Percentiles rank a stretch among this genome's conserved stretches.
These are phyloP conservation scores for Pistacia vera DNA, from an alignment of 345 rosid species.

Conservation along the genomic window DNA sequence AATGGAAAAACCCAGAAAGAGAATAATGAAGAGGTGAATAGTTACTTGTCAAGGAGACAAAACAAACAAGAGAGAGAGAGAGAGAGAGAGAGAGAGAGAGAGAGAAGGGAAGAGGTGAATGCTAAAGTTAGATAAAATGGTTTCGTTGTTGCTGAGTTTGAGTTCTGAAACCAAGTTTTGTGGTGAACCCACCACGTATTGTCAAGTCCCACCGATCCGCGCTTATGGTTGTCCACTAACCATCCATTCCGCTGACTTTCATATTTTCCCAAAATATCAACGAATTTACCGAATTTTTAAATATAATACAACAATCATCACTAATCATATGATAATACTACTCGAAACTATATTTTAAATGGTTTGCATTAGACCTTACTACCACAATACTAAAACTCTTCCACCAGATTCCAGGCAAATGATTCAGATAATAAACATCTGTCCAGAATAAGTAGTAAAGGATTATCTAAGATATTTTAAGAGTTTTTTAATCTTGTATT, in stretches of 20 bases:
- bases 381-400: too few species aligned
- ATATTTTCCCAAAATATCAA: not conserved
- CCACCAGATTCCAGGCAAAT: too few species aligned
- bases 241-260: slow-evolving; percentile 23
- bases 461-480: too few species aligned
- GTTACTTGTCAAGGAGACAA: not conserved
- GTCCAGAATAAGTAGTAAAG: too few species aligned
- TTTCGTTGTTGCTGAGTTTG: not conserved
- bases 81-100: not conserved
- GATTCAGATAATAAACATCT: too few species aligned
- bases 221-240: slow-evolving; percentile 27
- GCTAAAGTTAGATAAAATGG: not conserved
- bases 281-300: not conserved
- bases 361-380: too few species aligned
- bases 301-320: not conserved
- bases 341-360: not conserved
- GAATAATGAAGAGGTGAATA: not conserved
- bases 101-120: not conserved
- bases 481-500: too few species aligned
- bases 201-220: not conserved
- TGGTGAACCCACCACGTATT: slow-evolving; percentile 42
- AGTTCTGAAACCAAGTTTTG: slow-evolving; percentile 12
- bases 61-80: too few species aligned
- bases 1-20: slow-evolving; percentile 3
- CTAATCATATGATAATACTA: not conserved